Evolutionary conservation across 495 filamentous ascomycete genomes (phyloP).

Genomic region (Hypoxylon intermedium): DNA sequence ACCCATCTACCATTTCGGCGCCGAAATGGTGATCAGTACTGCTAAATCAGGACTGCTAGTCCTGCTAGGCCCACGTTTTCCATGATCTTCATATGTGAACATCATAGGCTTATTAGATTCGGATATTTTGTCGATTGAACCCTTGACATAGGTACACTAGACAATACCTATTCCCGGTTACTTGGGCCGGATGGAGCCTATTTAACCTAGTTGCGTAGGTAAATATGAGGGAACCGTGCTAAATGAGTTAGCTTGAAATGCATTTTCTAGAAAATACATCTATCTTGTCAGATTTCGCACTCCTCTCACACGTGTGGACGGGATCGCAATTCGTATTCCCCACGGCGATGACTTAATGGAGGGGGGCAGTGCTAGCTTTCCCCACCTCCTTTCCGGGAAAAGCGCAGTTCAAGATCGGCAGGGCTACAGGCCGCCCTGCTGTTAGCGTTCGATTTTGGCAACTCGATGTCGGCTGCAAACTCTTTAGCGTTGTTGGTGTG

Average conservation of each 20-base stretch:
- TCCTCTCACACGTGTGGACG: constrained; percentile 20
- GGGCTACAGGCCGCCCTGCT: constrained; percentile 13
- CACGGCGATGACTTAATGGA: constrained; percentile 28
- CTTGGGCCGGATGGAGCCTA: no score
- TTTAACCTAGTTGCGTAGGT: no score
- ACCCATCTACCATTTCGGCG: constrained; percentile 3
- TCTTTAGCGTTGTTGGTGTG: constrained; percentile 24
- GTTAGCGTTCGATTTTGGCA: constrained; percentile 8
- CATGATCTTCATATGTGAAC: neutral
- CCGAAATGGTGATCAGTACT: constrained; percentile 10
- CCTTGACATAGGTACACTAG: constrained; percentile 11
- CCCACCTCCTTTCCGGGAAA: constrained; percentile 37
- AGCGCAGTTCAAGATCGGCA: constrained; percentile 31
- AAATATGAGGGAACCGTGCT: no score
- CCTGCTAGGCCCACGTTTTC: neutral
- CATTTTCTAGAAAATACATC: no score
- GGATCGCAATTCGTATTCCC: constrained; percentile 38
- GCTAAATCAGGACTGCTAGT: neutral
- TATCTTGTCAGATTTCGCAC: no score
- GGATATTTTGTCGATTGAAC: neutral
- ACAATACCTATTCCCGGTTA: no score
- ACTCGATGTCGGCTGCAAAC: constrained; percentile 14
- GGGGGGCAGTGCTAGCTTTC: constrained; percentile 21
- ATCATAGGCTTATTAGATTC: neutral
- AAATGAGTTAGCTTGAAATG: no score